These are phyloP conservation scores for Tylopilus subfusipes DNA, from an alignment of 768 basidiomycete genomes.

Conservation along the genomic window DNA sequence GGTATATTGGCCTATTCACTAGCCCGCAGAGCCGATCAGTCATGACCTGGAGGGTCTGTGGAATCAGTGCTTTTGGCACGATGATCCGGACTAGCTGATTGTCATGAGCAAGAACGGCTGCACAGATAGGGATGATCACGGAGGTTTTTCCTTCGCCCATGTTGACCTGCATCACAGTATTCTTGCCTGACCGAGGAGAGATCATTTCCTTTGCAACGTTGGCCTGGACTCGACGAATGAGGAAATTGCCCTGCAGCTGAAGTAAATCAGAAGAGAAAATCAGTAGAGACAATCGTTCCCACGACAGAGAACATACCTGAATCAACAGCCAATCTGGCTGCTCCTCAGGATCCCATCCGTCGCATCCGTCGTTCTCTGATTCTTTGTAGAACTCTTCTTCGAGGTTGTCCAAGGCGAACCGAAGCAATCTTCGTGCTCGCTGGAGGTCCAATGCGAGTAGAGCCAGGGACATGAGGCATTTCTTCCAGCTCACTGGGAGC, in stretches of 20 bases:
- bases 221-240: conserved; percentile 41
- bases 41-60: conserved; percentile 50
- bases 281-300: neutral
- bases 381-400: neutral
- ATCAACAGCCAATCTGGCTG: neutral
- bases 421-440: neutral
- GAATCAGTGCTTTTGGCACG: conserved; percentile 38
- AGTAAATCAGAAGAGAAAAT: neutral
- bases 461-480: conserved; percentile 25
- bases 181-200: conserved; percentile 32
- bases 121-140: conserved; percentile 45
- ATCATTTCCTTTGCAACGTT: conserved; percentile 47
- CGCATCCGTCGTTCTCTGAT: neutral
- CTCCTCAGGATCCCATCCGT: neutral
- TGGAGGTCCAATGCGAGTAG: neutral
- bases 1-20: conserved; percentile 44
- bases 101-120: conserved; percentile 40
- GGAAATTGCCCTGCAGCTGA: conserved; percentile 46
- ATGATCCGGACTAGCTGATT: conserved; percentile 38
- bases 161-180: conserved; percentile 45
- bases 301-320: neutral
- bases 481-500: conserved; percentile 26
- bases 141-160: neutral
- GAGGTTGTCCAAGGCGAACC: neutral
- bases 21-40: conserved; percentile 43